These are phyloP conservation scores for Plasmopara viticola DNA, from an alignment of 352 stramenopile genomes.

Conservation along the genomic window DNA sequence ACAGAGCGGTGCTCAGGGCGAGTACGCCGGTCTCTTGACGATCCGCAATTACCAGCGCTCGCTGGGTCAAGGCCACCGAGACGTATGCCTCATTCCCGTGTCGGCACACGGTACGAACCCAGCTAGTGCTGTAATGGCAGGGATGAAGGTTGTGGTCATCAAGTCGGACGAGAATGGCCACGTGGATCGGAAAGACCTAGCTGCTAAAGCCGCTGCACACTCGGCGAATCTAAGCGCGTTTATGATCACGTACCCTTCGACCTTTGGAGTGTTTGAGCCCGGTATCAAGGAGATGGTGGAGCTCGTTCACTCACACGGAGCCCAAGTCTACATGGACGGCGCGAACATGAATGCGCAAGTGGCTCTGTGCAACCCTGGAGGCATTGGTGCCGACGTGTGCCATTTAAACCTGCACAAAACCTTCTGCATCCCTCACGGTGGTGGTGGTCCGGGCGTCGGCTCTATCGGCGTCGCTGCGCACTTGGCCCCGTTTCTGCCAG, in stretches of 20 bases:
- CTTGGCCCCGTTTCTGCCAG: conserved; percentile 94
- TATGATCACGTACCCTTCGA: conserved; percentile 99
- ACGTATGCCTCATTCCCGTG: conserved; percentile 98
- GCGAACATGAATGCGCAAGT: conserved; percentile 99
- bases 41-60: conserved; percentile 95
- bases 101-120: conserved; percentile 99
- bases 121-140: conserved; percentile 94
- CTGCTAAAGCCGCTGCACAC: conserved; percentile 94
- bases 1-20: conserved; percentile 96
- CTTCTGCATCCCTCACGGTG: conserved; percentile 99
- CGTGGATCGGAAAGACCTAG: conserved; percentile 94
- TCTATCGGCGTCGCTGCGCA: conserved; percentile 91
- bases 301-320: conserved; percentile 93
- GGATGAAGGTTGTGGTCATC: conserved; percentile 97
- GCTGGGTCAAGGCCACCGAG: conserved; percentile 90
- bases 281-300: conserved; percentile 95
- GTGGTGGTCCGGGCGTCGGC: conserved; percentile 92
- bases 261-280: conserved; percentile 98
- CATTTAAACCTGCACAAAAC: conserved; percentile 99
- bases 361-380: conserved; percentile 94
- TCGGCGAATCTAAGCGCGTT: conserved; percentile 94
- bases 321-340: conserved; percentile 99
- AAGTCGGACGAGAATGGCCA: conserved; percentile 96
- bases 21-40: conserved; percentile 95
- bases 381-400: conserved; percentile 97